Evolutionary conservation across 1,284 basidiomycete species (phyloP), one percentile per base, ranked within the genome.

Genomic region (Cystobasidium pallidum): DNA sequence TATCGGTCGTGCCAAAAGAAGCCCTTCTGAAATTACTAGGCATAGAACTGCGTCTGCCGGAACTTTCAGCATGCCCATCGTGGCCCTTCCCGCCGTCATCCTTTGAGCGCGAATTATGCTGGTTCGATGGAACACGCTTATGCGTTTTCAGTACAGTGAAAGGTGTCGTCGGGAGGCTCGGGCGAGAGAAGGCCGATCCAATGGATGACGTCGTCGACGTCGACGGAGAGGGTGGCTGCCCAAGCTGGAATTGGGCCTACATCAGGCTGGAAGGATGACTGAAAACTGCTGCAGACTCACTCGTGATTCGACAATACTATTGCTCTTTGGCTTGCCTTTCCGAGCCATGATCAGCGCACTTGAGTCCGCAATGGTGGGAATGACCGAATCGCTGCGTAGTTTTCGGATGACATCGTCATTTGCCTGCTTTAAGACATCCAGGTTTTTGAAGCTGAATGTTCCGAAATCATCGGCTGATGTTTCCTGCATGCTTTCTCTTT

Each of bases 371-470:
- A 28, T n/a, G 3, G 63, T 17, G 0, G 74, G 75, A 0, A 77
- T 54, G n/a, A 77, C 64, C 47, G 82, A 82, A 67, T 85, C 84
- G 39, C 80, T 80, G 11, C 82, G 80, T 80, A 99, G 86, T 82
- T 96, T 95, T 72, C 92, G 88, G 78, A 99, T 96, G 76, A 99
- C 89, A 80, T 99, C 94, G 81, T 99, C 96, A 80, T 99, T 99
- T 26, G 93, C 94, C 81, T 98, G 94, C 83, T 99, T 99, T 80
- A 99, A 84, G 11, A 98, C 88, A 0, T 94, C 93, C 58, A 98
- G 81, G 79, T 99, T 99, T 85, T 98, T 98, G 87, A 94, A 99
- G 81, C 89, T 94, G 83, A 99, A 99, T 0, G 93, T 89, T 34
- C 96, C 96, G 82, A 99, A 99, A 78, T 98, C 95, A 77, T 95